Base-by-base conservation (phyloP, 129 eudicot genomes). In the Tagetes erecta region DNA sequence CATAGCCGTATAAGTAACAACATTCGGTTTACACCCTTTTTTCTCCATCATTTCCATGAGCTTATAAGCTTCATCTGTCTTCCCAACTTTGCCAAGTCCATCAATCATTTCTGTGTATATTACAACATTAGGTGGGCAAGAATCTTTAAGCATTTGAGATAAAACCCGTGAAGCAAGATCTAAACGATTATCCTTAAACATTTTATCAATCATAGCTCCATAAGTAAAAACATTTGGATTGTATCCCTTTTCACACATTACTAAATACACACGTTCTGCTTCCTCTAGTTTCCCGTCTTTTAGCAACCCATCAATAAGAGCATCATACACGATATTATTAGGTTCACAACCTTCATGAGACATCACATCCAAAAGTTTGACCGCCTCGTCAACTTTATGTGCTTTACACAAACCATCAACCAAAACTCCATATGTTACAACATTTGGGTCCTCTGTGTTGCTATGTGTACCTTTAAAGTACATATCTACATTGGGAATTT, bases 31-130 rank as follows among this genome's bases (percentile, higher is more conserved):
- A 75, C 97, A 91, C 68, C 96, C 96, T 71, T 91, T 95, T 67
- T 78, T 88, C 71, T 91, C 96, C 99, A 95, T 95, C 99, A 95
- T 91, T 76, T 85, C 65, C 96, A 91, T 85, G 70, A 95, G 94
- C 75, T 80, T 86, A 80, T 83, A 87, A 31, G 99, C 99, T 83
- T 95, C 99, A 44, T 84, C 90, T 4, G 87, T 85, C 77, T 95
- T 95, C 74, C 88, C 90, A 31, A 80, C 85, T 91, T 91, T 95
- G 80, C 97, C 86, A 47, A 95, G 91, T 41, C 99, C 99, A 70
- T 95, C 97, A 68, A 95, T 71, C 97, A 95, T 95, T 77, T 66
- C 85, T 2, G 99, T 91, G 79, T 95, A 95, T 42, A 87, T 85
- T 71, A 95, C 80, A 69, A 95, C 96, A 81, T 95, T 88, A 12